Conservation (phyloP, 2,329 filamentous ascomycete genomes). For the Clarireedia homoeocarpa region DNA sequence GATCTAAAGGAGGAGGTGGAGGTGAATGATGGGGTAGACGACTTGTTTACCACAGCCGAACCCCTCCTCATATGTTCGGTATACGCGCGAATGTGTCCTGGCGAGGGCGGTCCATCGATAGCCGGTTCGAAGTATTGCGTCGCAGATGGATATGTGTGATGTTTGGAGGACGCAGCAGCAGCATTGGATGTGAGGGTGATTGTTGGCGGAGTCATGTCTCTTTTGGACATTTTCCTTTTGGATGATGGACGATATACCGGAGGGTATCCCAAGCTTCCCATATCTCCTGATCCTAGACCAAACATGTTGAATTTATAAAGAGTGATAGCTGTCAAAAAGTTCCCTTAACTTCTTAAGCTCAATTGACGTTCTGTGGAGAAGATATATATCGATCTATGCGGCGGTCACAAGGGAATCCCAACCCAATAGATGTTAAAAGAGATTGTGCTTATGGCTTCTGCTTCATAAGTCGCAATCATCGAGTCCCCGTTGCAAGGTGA, state of each 20-base stretch:
- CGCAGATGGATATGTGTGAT: neutral
- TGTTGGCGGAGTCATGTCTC: neutral
- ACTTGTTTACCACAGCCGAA: constrained; percentile 40
- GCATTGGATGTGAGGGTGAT: too few relatives aligned
- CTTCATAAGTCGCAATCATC: constrained; percentile 11
- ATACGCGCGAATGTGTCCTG: constrained; percentile 49
- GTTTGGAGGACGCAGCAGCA: neutral
- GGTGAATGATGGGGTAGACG: constrained; percentile 39
- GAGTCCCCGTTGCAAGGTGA: neutral
- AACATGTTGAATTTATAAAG: constrained; percentile 4
- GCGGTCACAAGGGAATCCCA: constrained; percentile 1
- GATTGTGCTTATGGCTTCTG: constrained; percentile 8
- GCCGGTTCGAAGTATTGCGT: constrained; percentile 46
- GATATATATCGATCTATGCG: constrained; percentile 9
- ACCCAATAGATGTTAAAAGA: constrained; percentile 1
- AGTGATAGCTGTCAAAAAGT: constrained; percentile 2
- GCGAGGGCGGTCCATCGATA: constrained; percentile 53
- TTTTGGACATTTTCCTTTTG: constrained; percentile 3
- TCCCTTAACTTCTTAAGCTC: neutral
- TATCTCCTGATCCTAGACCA: constrained; percentile 3
- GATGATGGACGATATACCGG: neutral
- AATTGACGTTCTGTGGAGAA: constrained; percentile 7
- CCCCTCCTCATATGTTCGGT: constrained; percentile 51
- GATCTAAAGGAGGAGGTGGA: constrained; percentile 50
- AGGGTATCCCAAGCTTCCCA: neutral